These are phyloP conservation scores for Jamesozyma spencerorum DNA, from an alignment of 805 yeast species.

Conservation along the genomic window DNA sequence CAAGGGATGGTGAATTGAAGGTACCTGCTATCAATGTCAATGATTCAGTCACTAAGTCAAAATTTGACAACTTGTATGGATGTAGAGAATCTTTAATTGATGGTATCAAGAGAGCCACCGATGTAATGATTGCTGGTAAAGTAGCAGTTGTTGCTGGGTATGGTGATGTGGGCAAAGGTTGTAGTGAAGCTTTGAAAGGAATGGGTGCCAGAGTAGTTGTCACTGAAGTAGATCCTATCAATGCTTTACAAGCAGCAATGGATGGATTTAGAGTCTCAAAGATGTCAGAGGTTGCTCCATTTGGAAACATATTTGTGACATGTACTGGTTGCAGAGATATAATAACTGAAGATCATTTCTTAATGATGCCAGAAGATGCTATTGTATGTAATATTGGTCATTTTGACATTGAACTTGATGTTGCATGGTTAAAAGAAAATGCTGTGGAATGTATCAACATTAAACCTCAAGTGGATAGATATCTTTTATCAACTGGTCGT, in stretches of 20 bases:
- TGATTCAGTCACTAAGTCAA: slow-evolving; percentile 97
- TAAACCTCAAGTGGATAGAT: slow-evolving; percentile 99
- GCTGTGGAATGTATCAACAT: slow-evolving; percentile 90
- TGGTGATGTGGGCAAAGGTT: slow-evolving; percentile 99
- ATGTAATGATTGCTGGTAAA: slow-evolving; percentile 99
- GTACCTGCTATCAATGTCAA: slow-evolving; percentile 99
- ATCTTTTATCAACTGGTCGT: slow-evolving; percentile 76
- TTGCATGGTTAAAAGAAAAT: slow-evolving; percentile 94
- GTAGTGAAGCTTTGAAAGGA: slow-evolving; percentile 96
- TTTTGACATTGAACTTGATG: slow-evolving; percentile 97
- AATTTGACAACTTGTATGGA: slow-evolving; percentile 98
- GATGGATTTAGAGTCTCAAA: slow-evolving; percentile 96
- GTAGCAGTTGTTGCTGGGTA: slow-evolving; percentile 98
- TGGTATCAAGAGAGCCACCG: slow-evolving; percentile 99
- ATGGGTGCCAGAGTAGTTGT: slow-evolving; percentile 99
- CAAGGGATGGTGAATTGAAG: slow-evolving; percentile 77
- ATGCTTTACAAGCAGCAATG: slow-evolving; percentile 98
- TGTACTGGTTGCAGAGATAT: slow-evolving; percentile 99
- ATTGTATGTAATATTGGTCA: slow-evolving; percentile 99
- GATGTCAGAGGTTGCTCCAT: slow-evolving; percentile 83
- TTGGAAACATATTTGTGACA: slow-evolving; percentile 96
- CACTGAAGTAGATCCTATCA: slow-evolving; percentile 96
- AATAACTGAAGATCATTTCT: slow-evolving; percentile 81
- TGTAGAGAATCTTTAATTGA: slow-evolving; percentile 97
- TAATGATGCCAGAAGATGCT: slow-evolving; percentile 95